A percentile compares a stretch with the other conserved stretches of the same genome.
phyloP scores from a whole-genome alignment of 495 filamentous ascomycete genomes.

The Penicillium herquei region DNA sequence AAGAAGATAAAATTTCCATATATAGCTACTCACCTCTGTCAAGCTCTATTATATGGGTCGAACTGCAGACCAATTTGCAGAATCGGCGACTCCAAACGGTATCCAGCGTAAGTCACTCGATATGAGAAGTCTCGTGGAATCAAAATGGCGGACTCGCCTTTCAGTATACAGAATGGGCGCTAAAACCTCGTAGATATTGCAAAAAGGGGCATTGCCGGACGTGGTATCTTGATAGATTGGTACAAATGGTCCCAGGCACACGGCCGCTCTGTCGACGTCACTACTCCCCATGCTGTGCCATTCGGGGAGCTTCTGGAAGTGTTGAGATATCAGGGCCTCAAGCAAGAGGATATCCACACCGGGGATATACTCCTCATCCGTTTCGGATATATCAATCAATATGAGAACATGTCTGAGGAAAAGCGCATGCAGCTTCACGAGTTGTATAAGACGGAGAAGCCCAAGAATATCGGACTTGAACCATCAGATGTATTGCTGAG shows the following conservation, averaged over 20 bases:
- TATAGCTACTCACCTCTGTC: too few relatives aligned
- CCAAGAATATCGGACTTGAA: conserved; percentile 34
- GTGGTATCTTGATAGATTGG: conserved; percentile 49
- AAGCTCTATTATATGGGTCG: conserved; percentile 56
- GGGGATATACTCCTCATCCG: conserved; percentile 51
- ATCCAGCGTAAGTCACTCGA: conserved; percentile 30
- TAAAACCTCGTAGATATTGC: conserved; percentile 17
- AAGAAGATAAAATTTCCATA: background rate
- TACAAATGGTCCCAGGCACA: conserved; percentile 40
- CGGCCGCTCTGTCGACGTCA: conserved; percentile 17
- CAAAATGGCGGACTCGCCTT: too few relatives aligned
- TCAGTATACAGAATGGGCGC: too few relatives aligned
- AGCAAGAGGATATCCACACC: conserved; percentile 27
- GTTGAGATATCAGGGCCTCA: conserved; percentile 11
- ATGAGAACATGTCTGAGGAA: conserved; percentile 18
- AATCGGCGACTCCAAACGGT: conserved; percentile 16
- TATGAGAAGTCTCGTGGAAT: too few relatives aligned
- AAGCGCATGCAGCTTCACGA: conserved; percentile 17
- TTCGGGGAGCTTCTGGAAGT: conserved; percentile 30
- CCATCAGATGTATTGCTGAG: conserved; percentile 25
- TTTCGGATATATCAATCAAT: conserved; percentile 33
- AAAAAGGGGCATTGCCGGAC: conserved; percentile 41
- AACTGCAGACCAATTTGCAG: conserved; percentile 51
- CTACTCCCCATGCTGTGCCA: conserved; percentile 31
- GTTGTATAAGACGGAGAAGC: background rate